Percentiles rank a stretch among this genome's conserved stretches.
phyloP scores from a whole-genome alignment of 331 rosid genomes.

The Quercus lobata region DNA sequence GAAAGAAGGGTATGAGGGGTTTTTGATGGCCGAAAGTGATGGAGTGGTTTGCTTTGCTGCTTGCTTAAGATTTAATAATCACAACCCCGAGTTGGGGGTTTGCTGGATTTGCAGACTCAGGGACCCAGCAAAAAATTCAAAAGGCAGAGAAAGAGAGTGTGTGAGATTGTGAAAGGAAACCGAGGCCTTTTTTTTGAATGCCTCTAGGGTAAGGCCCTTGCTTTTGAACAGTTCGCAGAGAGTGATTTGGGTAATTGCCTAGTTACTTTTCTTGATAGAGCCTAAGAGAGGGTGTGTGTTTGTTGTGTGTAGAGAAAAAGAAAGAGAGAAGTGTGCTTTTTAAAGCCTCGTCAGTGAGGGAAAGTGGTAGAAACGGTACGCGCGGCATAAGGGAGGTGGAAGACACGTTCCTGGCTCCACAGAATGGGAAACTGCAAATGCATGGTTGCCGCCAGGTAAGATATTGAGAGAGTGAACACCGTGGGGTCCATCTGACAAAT shows the following conservation, averaged over 20 bases:
- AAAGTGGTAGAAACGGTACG: not conserved
- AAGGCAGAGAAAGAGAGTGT: not conserved
- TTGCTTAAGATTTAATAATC: slow-evolving; percentile 38
- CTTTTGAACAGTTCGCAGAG: not conserved
- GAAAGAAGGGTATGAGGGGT: not conserved
- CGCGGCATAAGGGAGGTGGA: not conserved
- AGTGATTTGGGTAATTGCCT: not conserved
- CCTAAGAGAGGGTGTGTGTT: not conserved
- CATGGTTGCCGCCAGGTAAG: not conserved
- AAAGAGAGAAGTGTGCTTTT: not conserved
- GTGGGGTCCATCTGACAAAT: not conserved
- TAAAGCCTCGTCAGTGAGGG: not conserved
- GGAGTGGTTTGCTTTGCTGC: slow-evolving; percentile 25
- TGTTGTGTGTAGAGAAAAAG: not conserved
- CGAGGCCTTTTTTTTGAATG: not conserved
- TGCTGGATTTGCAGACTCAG: slow-evolving; percentile 26
- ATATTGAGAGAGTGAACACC: not conserved
- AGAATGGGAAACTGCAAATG: not conserved
- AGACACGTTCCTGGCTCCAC: not conserved
- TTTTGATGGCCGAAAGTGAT: not conserved
- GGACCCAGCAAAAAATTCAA: slow-evolving; percentile 39
- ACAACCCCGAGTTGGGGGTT: slow-evolving; percentile 13
- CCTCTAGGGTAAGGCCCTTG: not conserved
- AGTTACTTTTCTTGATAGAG: not conserved
- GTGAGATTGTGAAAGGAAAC: not conserved